Conservation (phyloP, 495 filamentous ascomycete species). For the Annulohypoxylon bovei region DNA sequence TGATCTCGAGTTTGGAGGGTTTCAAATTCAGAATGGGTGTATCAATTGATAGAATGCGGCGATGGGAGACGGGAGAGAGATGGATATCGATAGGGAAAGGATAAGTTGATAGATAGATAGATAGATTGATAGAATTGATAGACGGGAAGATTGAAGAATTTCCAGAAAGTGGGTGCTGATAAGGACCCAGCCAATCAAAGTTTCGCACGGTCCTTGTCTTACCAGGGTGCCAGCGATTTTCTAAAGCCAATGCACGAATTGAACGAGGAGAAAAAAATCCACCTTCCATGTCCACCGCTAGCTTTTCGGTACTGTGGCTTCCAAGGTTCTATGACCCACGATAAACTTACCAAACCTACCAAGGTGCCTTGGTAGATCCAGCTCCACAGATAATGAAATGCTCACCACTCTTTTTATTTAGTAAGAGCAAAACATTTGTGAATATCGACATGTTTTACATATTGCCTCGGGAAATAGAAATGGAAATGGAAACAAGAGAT, state of each 20-base stretch:
- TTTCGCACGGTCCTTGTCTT: constrained; percentile 23
- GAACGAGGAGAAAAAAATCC: constrained; percentile 19
- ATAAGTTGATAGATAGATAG: constrained; percentile 43
- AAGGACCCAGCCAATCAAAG: constrained; percentile 35
- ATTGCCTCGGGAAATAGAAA: neutral
- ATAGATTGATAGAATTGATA: constrained; percentile 51
- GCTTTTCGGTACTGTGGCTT: constrained; percentile 10
- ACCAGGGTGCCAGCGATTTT: constrained; percentile 21
- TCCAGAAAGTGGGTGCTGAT: constrained; percentile 44
- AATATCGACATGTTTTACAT: neutral
- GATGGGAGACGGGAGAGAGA: constrained; percentile 42
- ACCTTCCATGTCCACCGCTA: constrained; percentile 17
- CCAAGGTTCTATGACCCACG: constrained; percentile 5
- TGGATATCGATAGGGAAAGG: constrained; percentile 49
- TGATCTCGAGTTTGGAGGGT: constrained; percentile 24
- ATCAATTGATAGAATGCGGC: constrained; percentile 29
- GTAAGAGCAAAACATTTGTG: neutral
- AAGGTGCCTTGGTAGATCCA: constrained; percentile 1
- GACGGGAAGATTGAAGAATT: constrained; percentile 47
- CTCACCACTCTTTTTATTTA: constrained; percentile 1
- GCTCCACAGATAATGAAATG: constrained; percentile 7
- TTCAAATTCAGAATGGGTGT: constrained; percentile 21
- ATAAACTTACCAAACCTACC: neutral
- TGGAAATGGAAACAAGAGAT: constrained; percentile 1
- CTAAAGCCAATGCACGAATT: constrained; percentile 21